phyloP scores from a whole-genome alignment of 164 flowering plant species.

The Pachysandra terminalis region DNA sequence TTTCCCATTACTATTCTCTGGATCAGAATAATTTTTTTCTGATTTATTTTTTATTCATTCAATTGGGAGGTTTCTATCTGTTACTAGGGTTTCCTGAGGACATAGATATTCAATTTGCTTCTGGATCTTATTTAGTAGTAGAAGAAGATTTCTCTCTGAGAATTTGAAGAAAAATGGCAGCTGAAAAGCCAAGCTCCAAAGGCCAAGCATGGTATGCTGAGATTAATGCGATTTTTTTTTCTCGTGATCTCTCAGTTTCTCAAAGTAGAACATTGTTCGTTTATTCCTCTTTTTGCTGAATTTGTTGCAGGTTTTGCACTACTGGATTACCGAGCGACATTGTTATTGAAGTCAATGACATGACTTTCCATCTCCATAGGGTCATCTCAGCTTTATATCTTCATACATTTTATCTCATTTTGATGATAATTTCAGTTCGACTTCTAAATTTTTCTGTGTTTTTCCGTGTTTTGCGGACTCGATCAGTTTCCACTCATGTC shows the following conservation, averaged over 20 bases:
- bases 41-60: too few relatives aligned
- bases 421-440: not conserved
- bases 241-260: not conserved
- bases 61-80: too few relatives aligned
- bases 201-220: slow-evolving; percentile 87
- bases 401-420: not conserved
- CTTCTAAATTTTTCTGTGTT: slow-evolving; percentile 1
- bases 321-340: slow-evolving; percentile 95
- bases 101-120: too few relatives aligned
- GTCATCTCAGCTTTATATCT: slow-evolving; percentile 21
- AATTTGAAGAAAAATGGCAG: slow-evolving; percentile 32
- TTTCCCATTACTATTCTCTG: not conserved
- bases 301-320: slow-evolving; percentile 90
- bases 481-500: slow-evolving; percentile 76
- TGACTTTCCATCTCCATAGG: slow-evolving; percentile 91
- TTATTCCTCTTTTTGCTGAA: too few relatives aligned
- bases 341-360: slow-evolving; percentile 71
- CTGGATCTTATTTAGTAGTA: too few relatives aligned
- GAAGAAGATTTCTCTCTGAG: too few relatives aligned
- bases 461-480: slow-evolving; percentile 2
- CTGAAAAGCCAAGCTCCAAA: slow-evolving; percentile 62
- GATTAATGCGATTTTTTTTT: not conserved
- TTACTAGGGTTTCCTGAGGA: too few relatives aligned
- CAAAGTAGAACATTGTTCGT: too few relatives aligned
- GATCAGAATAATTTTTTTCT: too few relatives aligned